These are phyloP conservation scores for Xylaria scruposa DNA, from an alignment of 495 filamentous ascomycete genomes.

Conservation along the genomic window DNA sequence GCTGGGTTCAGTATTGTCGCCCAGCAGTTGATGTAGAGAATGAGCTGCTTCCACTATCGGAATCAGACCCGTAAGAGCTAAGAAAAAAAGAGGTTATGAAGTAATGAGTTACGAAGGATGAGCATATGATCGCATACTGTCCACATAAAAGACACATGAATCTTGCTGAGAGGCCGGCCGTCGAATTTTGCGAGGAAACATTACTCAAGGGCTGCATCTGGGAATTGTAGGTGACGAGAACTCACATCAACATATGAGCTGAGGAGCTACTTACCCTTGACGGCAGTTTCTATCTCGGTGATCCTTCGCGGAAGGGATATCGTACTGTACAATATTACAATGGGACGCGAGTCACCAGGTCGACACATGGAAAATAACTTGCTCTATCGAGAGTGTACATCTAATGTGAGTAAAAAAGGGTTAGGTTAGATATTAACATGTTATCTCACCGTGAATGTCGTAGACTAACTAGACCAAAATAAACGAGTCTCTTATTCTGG, in stretches of 20 bases:
- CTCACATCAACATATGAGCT: neutral
- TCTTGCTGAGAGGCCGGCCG: constrained; percentile 26
- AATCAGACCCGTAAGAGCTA: neutral
- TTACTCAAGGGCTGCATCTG: constrained; percentile 64
- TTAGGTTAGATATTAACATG: neutral
- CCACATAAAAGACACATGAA: neutral
- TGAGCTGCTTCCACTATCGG: neutral
- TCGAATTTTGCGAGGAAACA: constrained; percentile 63
- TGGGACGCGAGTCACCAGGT: neutral
- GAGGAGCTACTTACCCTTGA: constrained; percentile 7
- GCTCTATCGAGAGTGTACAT: neutral
- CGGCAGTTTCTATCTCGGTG: constrained; percentile 70
- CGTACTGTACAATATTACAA: neutral
- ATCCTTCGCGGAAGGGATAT: constrained; percentile 47
- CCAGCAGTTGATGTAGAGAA: neutral
- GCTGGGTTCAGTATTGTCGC: neutral
- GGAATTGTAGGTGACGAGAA: constrained; percentile 72
- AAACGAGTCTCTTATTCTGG: neutral
- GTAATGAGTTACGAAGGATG: constrained; percentile 14
- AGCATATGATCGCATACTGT: constrained; percentile 9
- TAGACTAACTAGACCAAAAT: neutral
- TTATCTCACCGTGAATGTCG: neutral
- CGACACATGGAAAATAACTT: neutral
- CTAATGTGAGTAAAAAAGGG: neutral
- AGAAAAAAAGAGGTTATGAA: constrained; percentile 3